Conservation (phyloP, 495 filamentous ascomycete species). For the Podospora conica region DNA sequence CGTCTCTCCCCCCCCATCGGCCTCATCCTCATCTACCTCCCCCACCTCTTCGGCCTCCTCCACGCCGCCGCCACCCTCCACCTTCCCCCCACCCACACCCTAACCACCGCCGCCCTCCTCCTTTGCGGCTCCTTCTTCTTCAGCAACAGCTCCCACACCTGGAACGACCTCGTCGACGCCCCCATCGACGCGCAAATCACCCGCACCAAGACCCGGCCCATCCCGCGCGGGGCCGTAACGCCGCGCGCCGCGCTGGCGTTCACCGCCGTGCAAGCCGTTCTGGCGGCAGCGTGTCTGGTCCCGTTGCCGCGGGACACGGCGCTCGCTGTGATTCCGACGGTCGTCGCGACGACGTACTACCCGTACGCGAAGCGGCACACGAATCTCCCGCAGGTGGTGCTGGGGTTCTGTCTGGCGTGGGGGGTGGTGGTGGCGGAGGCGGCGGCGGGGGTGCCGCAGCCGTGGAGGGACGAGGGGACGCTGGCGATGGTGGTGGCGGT, state of each 20-base stretch:
- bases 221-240: conserved; percentile 34
- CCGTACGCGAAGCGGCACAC: conserved; percentile 40
- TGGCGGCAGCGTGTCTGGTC: conserved; percentile 19
- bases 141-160: conserved; percentile 35
- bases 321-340: conserved; percentile 23
- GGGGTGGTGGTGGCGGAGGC: conserved; percentile 27
- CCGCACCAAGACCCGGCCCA: conserved; percentile 34
- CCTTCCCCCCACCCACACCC: conserved; percentile 17
- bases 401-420: conserved; percentile 34
- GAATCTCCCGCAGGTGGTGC: conserved; percentile 35
- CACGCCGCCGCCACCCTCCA: conserved; percentile 29
- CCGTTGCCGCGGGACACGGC: background rate
- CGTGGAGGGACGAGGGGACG: conserved; percentile 16
- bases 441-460: background rate
- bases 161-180: conserved; percentile 41
- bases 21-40: conserved; percentile 33
- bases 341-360: conserved; percentile 32
- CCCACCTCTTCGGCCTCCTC: conserved; percentile 34
- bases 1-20: conserved; percentile 33
- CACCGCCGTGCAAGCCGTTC: conserved; percentile 21
- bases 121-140: conserved; percentile 38
- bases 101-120: conserved; percentile 22
- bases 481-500: conserved; percentile 21
- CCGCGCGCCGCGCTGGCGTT: conserved; percentile 31
- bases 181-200: conserved; percentile 31